Evolutionary conservation across 805 yeast species (phyloP), one percentile per base, ranked within the genome.

Genomic region (Brettanomyces naardenensis): DNA sequence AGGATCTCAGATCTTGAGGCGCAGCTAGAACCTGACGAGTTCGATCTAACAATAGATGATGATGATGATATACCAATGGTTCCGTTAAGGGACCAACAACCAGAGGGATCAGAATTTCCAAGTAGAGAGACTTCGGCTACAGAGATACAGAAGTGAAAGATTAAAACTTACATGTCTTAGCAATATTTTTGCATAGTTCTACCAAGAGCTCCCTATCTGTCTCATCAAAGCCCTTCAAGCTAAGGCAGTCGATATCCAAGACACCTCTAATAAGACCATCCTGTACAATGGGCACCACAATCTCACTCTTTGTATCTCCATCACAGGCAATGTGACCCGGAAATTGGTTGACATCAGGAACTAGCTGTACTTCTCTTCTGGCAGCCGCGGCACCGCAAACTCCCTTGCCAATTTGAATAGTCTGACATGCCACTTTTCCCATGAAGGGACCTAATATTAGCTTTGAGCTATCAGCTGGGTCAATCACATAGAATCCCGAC

Each of bases 311-410:
- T 0, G 97, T 90, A 41, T 80, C 95, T 0, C 95, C 95, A 61
- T 92, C 98, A 62, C 98, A 90, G 0, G 97, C 97, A 46, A 90
- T 92, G 55, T 90, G 97, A 1, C 95, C 95, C 0, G 95, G 95
- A 50, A 76, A 87, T 47, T 71, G 56, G 17, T 80, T 68, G 2
- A 90, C 97, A 55, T 90, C 75, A 1, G 70, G 66, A 9, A 90
- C 96, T 5, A 88, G 52, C 53, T 87, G 95, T 1, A 95, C 82
- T 31, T 56, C 38, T 39, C 59, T 58, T 1, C 64, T 45, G 0
- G 53, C 43, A 0, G 95, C 95, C 2, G 95, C 95, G 1, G 74
- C 64, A 4, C 98, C 97, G 62, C 97, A 92, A 1, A 90, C 97
- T 11, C 98, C 98, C 41, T 63, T 69, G 4, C 95, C 96, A 36